These are phyloP conservation scores for Ceratobasidium papillatum DNA, from an alignment of 1,284 basidiomycete species.

Conservation along the genomic window DNA sequence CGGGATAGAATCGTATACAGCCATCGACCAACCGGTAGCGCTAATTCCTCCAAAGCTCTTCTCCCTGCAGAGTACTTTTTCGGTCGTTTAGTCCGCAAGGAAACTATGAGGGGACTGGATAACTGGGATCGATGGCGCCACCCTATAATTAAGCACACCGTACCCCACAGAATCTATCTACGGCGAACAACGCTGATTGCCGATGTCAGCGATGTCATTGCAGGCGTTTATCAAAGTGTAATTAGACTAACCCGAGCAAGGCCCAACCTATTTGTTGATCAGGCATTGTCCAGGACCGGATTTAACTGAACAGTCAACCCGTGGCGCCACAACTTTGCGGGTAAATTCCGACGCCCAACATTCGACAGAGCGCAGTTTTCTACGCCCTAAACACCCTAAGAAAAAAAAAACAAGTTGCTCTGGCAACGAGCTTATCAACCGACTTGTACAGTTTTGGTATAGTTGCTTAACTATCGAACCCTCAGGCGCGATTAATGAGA, in stretches of 20 bases:
- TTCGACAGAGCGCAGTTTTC: neutral
- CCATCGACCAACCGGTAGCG: neutral
- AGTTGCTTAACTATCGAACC: neutral
- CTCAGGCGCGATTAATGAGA: neutral
- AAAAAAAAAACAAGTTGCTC: neutral
- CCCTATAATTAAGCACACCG: neutral
- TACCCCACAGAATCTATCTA: neutral
- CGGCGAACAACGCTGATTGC: neutral
- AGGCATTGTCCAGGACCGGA: neutral
- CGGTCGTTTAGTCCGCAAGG: too few species aligned
- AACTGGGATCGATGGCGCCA: too few species aligned
- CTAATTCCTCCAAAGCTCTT: too few species aligned
- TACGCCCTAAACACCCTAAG: neutral
- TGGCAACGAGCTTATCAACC: neutral
- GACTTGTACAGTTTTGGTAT: neutral
- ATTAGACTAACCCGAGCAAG: neutral
- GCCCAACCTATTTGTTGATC: slow-evolving; percentile 1
- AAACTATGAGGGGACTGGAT: too few species aligned
- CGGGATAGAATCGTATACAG: neutral
- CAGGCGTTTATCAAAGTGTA: neutral
- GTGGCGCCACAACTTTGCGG: neutral
- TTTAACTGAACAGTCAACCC: neutral
- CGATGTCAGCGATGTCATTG: neutral
- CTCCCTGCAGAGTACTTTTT: too few species aligned
- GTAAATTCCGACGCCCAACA: neutral